Base-by-base conservation (phyloP, 495 filamentous ascomycete genomes). In the Xylaria bambusicola region DNA sequence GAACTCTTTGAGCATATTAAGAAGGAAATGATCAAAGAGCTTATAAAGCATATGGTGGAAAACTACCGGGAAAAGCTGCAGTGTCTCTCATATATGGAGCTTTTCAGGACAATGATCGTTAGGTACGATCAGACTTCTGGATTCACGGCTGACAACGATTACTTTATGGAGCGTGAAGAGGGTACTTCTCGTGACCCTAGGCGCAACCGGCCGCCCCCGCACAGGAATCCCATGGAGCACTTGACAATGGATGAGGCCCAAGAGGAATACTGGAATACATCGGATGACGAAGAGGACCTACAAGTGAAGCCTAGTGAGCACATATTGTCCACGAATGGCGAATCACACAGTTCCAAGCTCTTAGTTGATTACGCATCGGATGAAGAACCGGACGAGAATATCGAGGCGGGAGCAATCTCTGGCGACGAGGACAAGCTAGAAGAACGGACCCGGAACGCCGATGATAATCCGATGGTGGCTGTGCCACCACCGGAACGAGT, bases 1-100 rank as follows among this genome's bases (percentile, higher is more conserved):
- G 94, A 98, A 68, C 84, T 98, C 33, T 98, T 98, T 62, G 91
- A 93, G 63, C 91, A 88, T 63, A 91, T 98, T 63, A 91, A 87
- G 69, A 86, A 86, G 66, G 91, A 96, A 70, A 88, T 88, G 62
- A 82, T 93, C 63, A 94, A 91, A 68, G 82, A 87, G 6, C 76
- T 97, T 36, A 87, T 97, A 50, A 80, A 84, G 45, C 92, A 98
- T 66, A 73, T 97, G 35, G 91, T 96, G 26, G 91, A 95, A 64
- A 91, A 89, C 62, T 93, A 94, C 66, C 88, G 93, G 15, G 89
- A 93, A 12, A 89, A 88, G 66, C 75, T 98, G 35, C 77, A 87
- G 67, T 75, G 77, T 10, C 91, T 98, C 45, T 86, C 84, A 35
- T 95, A 97, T 72, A 86, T 97, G 56, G 87, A 93, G 52, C 93